A percentile compares a stretch with the other conserved stretches of the same genome.
phyloP scores from a whole-genome alignment of 2,329 filamentous ascomycete species.

The Lecanicillium sp. region DNA sequence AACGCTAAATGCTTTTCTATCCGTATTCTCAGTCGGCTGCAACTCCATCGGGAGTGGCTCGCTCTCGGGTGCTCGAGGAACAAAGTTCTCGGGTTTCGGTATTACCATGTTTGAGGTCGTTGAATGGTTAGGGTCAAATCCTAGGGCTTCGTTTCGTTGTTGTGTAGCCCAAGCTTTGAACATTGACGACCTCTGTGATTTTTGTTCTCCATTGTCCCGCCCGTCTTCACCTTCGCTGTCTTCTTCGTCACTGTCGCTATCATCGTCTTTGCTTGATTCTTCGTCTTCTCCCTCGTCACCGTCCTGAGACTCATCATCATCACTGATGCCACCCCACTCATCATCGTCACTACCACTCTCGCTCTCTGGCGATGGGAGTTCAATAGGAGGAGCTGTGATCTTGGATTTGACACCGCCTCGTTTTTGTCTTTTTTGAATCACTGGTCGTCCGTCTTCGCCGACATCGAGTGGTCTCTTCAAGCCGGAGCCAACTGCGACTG shows the following conservation, averaged over 20 bases:
- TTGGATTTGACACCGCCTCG: conserved; percentile 56
- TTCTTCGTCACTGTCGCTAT: conserved; percentile 28
- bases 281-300: conserved; percentile 19
- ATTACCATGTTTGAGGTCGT: conserved; percentile 41
- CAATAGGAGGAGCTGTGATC: conserved; percentile 37
- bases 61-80: conserved; percentile 60
- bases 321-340: conserved; percentile 58
- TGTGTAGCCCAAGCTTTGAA: conserved; percentile 93
- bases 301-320: conserved; percentile 34
- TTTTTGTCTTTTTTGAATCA: conserved; percentile 78
- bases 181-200: conserved; percentile 46
- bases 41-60: conserved; percentile 66
- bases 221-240: conserved; percentile 28
- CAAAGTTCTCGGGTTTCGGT: conserved; percentile 56
- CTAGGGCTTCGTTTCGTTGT: conserved; percentile 77
- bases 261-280: conserved; percentile 24
- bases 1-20: conserved; percentile 71
- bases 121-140: conserved; percentile 47
- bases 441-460: conserved; percentile 70
- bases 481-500: conserved; percentile 57
- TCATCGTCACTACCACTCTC: conserved; percentile 28
- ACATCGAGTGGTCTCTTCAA: conserved; percentile 81
- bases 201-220: conserved; percentile 22
- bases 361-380: conserved; percentile 32
- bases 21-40: conserved; percentile 51